These are phyloP conservation scores for Heritiera fomes DNA, from an alignment of 345 rosid genomes.

Conservation along the genomic window DNA sequence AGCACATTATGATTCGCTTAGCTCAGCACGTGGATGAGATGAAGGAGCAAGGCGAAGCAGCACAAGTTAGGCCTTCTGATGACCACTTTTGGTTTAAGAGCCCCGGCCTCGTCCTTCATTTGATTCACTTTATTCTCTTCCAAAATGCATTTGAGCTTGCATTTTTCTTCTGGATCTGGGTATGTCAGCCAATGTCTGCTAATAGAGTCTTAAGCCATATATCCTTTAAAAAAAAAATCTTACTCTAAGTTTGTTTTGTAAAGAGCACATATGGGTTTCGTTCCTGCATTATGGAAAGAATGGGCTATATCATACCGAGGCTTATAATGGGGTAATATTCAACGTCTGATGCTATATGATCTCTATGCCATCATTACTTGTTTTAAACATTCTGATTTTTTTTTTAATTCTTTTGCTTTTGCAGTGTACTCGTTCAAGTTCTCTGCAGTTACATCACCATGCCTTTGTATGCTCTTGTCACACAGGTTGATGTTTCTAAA, in stretches of 20 bases:
- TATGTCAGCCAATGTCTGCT: slow-evolving; percentile 13
- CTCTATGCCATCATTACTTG: background rate
- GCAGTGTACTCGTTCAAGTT: slow-evolving; percentile 78
- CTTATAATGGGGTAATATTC: slow-evolving; percentile 69
- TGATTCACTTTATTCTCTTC: slow-evolving; percentile 82
- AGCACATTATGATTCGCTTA: slow-evolving; percentile 59
- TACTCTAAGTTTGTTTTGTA: background rate
- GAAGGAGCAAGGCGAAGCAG: slow-evolving; percentile 34
- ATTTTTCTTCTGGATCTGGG: slow-evolving; percentile 90
- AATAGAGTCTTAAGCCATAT: no score
- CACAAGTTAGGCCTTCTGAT: slow-evolving; percentile 64
- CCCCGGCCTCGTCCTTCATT: slow-evolving; percentile 52
- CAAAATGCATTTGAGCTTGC: slow-evolving; percentile 86
- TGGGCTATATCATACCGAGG: slow-evolving; percentile 63
- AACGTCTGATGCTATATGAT: background rate
- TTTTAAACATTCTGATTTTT: background rate
- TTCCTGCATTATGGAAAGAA: slow-evolving; percentile 83
- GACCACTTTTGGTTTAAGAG: slow-evolving; percentile 69
- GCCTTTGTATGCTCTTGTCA: slow-evolving; percentile 72
- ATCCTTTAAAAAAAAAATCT: background rate
- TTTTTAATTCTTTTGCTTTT: slow-evolving; percentile 8
- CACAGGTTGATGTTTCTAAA: slow-evolving; percentile 46
- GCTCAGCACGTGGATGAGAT: slow-evolving; percentile 46
- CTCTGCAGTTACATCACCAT: slow-evolving; percentile 89
- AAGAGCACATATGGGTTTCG: slow-evolving; percentile 72